These are phyloP conservation scores for Yarrowia deformans DNA, from an alignment of 805 yeast species.

Conservation along the genomic window DNA sequence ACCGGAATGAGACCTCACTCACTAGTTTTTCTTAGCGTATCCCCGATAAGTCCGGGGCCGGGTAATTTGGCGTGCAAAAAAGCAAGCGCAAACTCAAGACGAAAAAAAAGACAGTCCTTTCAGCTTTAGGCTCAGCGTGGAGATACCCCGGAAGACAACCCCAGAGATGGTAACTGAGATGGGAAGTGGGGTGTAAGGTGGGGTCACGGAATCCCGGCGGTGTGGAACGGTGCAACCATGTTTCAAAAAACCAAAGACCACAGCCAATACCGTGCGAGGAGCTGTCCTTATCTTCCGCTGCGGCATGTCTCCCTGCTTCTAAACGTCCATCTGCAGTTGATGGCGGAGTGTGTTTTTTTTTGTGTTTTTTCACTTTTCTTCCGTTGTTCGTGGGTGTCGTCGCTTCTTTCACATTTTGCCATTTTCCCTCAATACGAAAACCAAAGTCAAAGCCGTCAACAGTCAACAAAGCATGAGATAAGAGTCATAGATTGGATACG, in stretches of 20 bases:
- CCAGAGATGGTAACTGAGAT: conserved; percentile 3
- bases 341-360: neutral
- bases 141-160: conserved; percentile 23
- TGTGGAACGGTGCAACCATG: too few species aligned
- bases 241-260: too few species aligned
- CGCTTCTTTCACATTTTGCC: neutral
- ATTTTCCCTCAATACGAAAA: conserved; percentile 13
- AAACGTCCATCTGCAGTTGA: neutral
- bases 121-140: neutral
- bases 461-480: conserved; percentile 1
- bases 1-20: too few species aligned
- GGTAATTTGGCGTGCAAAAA: neutral
- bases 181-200: neutral
- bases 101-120: neutral
- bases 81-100: neutral
- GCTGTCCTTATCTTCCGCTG: neutral
- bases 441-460: conserved; percentile 10
- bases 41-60: conserved; percentile 16
- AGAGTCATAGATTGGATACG: conserved; percentile 20
- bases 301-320: conserved; percentile 2
- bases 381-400: neutral
- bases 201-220: neutral
- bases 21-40: neutral
- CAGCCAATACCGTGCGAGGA: too few species aligned
- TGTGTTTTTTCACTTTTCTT: neutral